These are phyloP conservation scores for Bryum argenteum DNA, from an alignment of 225 moss, liverwort and hornwort genomes.

Conservation along the genomic window DNA sequence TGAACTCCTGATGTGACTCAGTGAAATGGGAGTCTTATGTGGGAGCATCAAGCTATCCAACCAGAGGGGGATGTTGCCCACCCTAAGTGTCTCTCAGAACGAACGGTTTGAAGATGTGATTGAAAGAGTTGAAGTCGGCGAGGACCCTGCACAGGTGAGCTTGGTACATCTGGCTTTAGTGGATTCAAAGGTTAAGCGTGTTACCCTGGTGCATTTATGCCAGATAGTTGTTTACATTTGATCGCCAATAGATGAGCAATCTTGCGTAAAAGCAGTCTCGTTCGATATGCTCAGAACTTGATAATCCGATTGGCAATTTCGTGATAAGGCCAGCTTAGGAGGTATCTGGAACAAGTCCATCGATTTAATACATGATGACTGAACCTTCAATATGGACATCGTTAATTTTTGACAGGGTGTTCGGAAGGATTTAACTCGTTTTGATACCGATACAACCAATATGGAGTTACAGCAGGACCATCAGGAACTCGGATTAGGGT, in stretches of 20 bases:
- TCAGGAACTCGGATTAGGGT: constrained; percentile 35
- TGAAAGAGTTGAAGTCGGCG: constrained; percentile 20
- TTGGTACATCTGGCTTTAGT: background rate
- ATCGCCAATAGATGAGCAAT: background rate
- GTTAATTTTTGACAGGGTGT: constrained; percentile 25
- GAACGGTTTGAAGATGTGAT: constrained; percentile 2
- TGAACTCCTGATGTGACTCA: constrained; percentile 25
- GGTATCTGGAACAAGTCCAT: background rate
- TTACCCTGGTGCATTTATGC: background rate
- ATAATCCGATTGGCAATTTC: background rate
- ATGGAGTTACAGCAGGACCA: constrained; percentile 27
- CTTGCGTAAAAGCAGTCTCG: background rate
- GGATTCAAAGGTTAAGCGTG: background rate
- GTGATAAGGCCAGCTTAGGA: background rate
- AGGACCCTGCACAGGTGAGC: constrained; percentile 25
- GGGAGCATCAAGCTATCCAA: constrained; percentile 51
- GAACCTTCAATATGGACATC: constrained; percentile 19
- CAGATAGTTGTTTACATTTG: background rate
- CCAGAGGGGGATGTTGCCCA: constrained; percentile 31
- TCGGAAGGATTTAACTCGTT: constrained; percentile 31
- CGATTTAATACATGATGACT: background rate
- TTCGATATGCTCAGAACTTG: background rate
- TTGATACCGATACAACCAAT: constrained; percentile 22
- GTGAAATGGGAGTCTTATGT: constrained; percentile 54
- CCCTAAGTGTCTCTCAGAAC: constrained; percentile 21